phyloP scores from a whole-genome alignment of 495 filamentous ascomycete species.

The Bacidia rubella region DNA sequence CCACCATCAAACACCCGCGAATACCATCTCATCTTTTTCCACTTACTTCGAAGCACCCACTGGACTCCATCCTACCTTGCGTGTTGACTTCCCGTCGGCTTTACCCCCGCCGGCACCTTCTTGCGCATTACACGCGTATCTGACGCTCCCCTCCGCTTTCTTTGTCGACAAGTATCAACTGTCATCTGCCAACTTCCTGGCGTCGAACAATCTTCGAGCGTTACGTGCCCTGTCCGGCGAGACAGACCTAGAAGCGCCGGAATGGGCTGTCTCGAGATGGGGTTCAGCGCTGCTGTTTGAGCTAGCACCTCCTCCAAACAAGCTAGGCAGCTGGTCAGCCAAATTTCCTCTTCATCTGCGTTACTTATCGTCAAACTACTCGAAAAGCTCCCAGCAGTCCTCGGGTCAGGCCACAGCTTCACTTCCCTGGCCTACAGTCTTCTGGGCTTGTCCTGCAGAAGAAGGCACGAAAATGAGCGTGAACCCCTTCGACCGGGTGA shows the following conservation, averaged over 20 bases:
- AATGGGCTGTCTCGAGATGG: slow-evolving; percentile 66
- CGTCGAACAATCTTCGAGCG: slow-evolving; percentile 58
- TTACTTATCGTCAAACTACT: slow-evolving; percentile 49
- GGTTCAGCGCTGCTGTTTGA: slow-evolving; percentile 69
- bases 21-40: slow-evolving; percentile 32
- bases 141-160: slow-evolving; percentile 71
- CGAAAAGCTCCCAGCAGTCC: neutral
- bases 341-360: slow-evolving; percentile 80
- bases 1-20: slow-evolving; percentile 46
- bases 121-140: slow-evolving; percentile 69
- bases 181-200: slow-evolving; percentile 47
- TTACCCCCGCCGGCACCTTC: slow-evolving; percentile 23
- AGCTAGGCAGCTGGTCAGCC: slow-evolving; percentile 42
- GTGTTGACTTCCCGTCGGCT: slow-evolving; percentile 35
- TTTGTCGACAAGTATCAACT: slow-evolving; percentile 86
- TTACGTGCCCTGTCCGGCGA: slow-evolving; percentile 60
- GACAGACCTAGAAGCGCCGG: slow-evolving; percentile 86
- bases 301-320: slow-evolving; percentile 39
- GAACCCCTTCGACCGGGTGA: slow-evolving; percentile 74
- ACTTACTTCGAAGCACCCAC: slow-evolving; percentile 50
- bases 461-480: slow-evolving; percentile 58
- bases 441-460: slow-evolving; percentile 80
- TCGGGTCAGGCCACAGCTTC: slow-evolving; percentile 34
- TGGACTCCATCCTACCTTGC: slow-evolving; percentile 79
- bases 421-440: slow-evolving; percentile 67